A percentile compares a stretch with the other conserved stretches of the same genome.
phyloP scores from a whole-genome alignment of 2,329 filamentous ascomycete genomes.

The Microcera coccophila region DNA sequence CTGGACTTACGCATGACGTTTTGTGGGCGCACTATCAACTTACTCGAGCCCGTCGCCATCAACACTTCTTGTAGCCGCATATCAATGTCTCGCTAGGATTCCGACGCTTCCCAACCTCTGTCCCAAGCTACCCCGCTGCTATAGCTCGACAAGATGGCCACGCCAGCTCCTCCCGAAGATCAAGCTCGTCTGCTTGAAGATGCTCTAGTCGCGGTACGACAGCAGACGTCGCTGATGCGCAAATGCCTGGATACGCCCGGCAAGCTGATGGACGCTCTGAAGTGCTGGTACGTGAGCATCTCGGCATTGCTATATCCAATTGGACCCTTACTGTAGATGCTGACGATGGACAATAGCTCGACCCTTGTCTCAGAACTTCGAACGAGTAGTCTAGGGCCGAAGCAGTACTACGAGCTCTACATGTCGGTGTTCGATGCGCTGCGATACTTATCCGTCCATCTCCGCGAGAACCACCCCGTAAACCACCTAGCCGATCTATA shows the following conservation, averaged over 20 bases:
- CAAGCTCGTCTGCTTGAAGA: constrained; percentile 94
- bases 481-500: constrained; percentile 98
- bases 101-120: constrained; percentile 15
- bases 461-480: constrained; percentile 94
- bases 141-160: constrained; percentile 38
- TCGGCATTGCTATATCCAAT: background rate
- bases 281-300: constrained; percentile 80
- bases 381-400: constrained; percentile 94
- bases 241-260: constrained; percentile 95
- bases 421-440: constrained; percentile 98
- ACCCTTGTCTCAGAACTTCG: constrained; percentile 97
- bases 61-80: constrained; percentile 13
- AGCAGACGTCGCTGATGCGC: constrained; percentile 96
- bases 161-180: constrained; percentile 67
- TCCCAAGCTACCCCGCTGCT: constrained; percentile 32
- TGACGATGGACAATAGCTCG: constrained; percentile 56
- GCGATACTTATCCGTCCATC: constrained; percentile 91
- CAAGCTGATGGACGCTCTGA: constrained; percentile 99
- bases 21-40: constrained; percentile 13
- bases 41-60: constrained; percentile 12
- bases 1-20: constrained; percentile 19
- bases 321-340: background rate
- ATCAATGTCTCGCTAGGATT: constrained; percentile 25
- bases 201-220: constrained; percentile 91
- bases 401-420: constrained; percentile 99